Conservation (phyloP, 2,329 filamentous ascomycete species). For the Sporothrix sp. region DNA sequence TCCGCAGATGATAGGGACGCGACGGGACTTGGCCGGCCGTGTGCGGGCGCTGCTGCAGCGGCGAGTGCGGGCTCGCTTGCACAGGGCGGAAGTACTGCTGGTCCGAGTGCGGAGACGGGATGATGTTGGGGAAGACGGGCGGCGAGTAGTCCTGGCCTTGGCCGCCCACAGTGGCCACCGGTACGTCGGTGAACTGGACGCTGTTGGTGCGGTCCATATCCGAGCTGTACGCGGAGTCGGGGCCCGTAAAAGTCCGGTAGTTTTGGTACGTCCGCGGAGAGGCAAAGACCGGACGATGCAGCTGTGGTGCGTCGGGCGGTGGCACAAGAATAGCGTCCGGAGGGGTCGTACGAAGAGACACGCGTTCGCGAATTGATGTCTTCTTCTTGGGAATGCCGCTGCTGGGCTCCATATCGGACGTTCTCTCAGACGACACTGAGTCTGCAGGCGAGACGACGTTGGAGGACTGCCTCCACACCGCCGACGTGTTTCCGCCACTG, state of each 20-base stretch:
- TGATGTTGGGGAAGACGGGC: conserved; percentile 29
- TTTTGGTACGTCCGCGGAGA: conserved; percentile 25
- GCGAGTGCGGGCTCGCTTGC: conserved; percentile 52
- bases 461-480: not conserved
- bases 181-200: not conserved
- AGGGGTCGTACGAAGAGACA: conserved; percentile 43
- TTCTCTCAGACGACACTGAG: conserved; percentile 5
- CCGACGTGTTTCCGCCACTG: not conserved
- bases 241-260: conserved; percentile 22
- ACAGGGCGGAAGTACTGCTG: conserved; percentile 53
- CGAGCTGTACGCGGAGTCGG: conserved; percentile 40
- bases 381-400: conserved; percentile 20
- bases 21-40: conserved; percentile 36
- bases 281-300: conserved; percentile 25
- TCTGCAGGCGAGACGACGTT: conserved; percentile 2
- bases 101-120: conserved; percentile 42
- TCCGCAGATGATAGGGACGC: conserved; percentile 32
- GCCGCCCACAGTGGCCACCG: conserved; percentile 18
- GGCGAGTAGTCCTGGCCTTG: conserved; percentile 26
- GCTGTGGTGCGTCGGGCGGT: conserved; percentile 28
- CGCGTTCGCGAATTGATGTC: conserved; percentile 42
- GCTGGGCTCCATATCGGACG: not conserved
- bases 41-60: conserved; percentile 50
- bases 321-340: conserved; percentile 47
- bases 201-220: conserved; percentile 33